Base-by-base conservation (phyloP, 352 stramenopile genomes). In the Phytopythium boreale region DNA sequence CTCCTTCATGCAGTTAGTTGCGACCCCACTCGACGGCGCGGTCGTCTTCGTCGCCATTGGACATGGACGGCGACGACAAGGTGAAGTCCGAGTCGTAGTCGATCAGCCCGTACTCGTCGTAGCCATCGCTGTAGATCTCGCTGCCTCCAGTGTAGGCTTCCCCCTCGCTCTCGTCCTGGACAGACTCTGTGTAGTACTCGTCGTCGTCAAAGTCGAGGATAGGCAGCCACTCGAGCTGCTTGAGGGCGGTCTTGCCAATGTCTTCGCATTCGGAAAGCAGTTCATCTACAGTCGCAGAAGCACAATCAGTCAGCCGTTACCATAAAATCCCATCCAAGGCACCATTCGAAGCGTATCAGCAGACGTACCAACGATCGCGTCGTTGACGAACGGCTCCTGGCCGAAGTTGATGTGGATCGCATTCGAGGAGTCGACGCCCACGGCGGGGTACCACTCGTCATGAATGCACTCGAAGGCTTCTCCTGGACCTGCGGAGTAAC, bases 181-280 rank as follows among this genome's bases (percentile, higher is more conserved):
- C 14, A 27, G 46, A 34, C 49, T 68, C 70, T 17, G 27, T 24
- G 31, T 59, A 43, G 52, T 59, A 62, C 24, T 55, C 57, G 4
- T 75, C 68, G 56, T 61, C 71, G 24, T 75, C 71, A n/a, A 68
- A 77, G 57, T 75, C 71, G 55, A 66, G 57, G 50, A 77, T 77
- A 11, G 47, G 60, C 27, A 64, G 58, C 71, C 71, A 77, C 50
- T 77, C 63, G 41, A 75, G 49, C 55, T 77, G 67, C 50, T 65
- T 65, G 46, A 64, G 58, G 14, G 71, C 62, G n/a, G 69, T 49
- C 46, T 70, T 62, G n/a, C 36, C 36, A 31, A 68, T 77, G 15
- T 34, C 61, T 49, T 22, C 47, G 47, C 64, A 70, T 49, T 77
- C 71, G 20, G 61, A 47, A 8, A 77, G 46, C 55, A 77, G 64